phyloP scores from a whole-genome alignment of 306 rosid genomes.

The Fagus crenata region DNA sequence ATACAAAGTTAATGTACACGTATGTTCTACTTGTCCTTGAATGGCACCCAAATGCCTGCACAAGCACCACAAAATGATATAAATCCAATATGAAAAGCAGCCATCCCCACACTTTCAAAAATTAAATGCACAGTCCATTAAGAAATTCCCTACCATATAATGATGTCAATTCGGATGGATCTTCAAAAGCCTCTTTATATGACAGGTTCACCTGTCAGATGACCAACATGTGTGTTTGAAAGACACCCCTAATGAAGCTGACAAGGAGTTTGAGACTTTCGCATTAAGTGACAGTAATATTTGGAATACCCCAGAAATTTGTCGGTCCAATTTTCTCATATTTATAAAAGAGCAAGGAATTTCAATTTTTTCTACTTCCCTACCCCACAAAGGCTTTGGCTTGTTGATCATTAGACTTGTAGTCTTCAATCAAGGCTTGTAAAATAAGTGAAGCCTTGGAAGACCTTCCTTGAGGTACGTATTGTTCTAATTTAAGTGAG shows the following conservation, averaged over 20 bases:
- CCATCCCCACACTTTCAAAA: not conserved
- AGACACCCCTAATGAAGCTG: not conserved
- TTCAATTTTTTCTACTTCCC: slow-evolving; percentile 26
- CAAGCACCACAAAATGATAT: not conserved
- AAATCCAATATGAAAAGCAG: not conserved
- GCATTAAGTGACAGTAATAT: slow-evolving; percentile 9
- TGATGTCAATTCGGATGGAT: not conserved
- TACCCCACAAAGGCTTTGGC: slow-evolving; percentile 28
- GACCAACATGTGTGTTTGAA: not conserved
- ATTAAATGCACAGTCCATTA: not conserved
- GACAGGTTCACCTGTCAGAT: slow-evolving; percentile 11
- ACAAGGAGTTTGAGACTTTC: slow-evolving; percentile 1
- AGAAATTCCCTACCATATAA: slow-evolving; percentile 5
- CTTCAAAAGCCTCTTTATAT: slow-evolving; percentile 10
- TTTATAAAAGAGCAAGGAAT: not conserved
- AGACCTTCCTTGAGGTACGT: slow-evolving; percentile 44
- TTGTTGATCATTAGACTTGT: slow-evolving; percentile 34
- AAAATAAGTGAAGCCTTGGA: slow-evolving; percentile 63
- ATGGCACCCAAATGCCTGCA: slow-evolving; percentile 15
- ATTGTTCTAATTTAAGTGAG: slow-evolving; percentile 57
- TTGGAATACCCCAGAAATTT: slow-evolving; percentile 15
- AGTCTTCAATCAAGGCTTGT: slow-evolving; percentile 54
- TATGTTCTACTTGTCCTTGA: not conserved
- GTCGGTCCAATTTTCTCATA: slow-evolving; percentile 12
- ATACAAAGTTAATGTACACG: not conserved